Base-by-base conservation (phyloP, 345 rosid genomes). In the Eucalyptus pumila region DNA sequence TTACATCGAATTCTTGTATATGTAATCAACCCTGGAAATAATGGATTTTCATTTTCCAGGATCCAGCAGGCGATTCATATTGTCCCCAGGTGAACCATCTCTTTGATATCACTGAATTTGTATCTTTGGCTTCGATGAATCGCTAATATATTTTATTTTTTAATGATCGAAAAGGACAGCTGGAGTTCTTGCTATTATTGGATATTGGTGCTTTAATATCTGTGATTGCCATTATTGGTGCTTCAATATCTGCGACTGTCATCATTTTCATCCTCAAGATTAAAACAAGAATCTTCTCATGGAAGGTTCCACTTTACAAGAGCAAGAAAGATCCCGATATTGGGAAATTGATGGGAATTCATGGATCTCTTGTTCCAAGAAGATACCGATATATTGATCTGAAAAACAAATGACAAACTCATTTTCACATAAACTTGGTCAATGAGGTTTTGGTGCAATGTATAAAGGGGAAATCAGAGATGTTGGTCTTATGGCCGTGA, bases 401-500 rank as follows among this genome's bases (percentile, higher is more conserved):
- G 16, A 88, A 91, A 90, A 88, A 91, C n/a, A n/a, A 47, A 47
- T 93, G 89, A 94, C 91, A 14, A 87, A 87, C 42, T 91, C 93
- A 2, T 93, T 92, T 45, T 85, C 56, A 30, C 58, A 88, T 27
- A 90, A 87, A 62, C 6, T 92, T 8, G 95, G 95, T 23, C 81
- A 89, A 90, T 92, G 94, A 80, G 94, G 95, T 30, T 91, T 47
- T 62, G 91, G 91, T 4, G 80, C 50, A 8, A 90, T 91, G 40
- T 90, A 90, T 37, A 86, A 89, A 89, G 94, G 95, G 49, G 88
- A 88, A 56, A 8, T 92, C 15, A 56, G 3, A 1, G 91, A 89
- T 89, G 92, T 91, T 51, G 37, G 88, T 49, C 86, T 76, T 52
- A 92, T 93, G 32, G 95, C 93, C 13, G 58, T 93, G 17, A 93